Percentiles rank a stretch among this genome's conserved stretches.
Evolutionary conservation across 306 rosid genomes (phyloP).

Genomic region (Calophaca sinica): DNA sequence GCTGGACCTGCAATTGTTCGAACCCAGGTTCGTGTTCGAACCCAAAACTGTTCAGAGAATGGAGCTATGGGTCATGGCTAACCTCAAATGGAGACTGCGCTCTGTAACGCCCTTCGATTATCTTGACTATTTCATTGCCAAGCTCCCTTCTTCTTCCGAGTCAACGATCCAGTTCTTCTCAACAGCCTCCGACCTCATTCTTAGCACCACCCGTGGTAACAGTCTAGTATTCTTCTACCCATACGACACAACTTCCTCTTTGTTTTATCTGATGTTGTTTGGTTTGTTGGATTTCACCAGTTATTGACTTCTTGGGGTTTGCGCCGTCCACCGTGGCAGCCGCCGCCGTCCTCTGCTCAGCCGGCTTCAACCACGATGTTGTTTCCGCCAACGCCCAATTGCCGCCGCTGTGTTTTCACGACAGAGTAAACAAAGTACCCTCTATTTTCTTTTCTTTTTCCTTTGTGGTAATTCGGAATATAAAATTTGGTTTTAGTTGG

Average conservation of each 20-base stretch:
- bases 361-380: constrained; percentile 23
- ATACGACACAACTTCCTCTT: too few species aligned
- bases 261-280: neutral
- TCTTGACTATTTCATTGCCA: constrained; percentile 58
- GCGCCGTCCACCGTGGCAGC: constrained; percentile 72
- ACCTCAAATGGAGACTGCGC: constrained; percentile 73
- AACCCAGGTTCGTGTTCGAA: constrained; percentile 62
- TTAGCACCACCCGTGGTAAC: constrained; percentile 67
- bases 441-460: neutral
- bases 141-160: constrained; percentile 50
- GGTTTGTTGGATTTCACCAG: constrained; percentile 48
- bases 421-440: constrained; percentile 50
- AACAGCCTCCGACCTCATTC: constrained; percentile 58
- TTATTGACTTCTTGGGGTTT: constrained; percentile 61
- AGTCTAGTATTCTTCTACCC: too few species aligned
- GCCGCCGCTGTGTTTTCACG: constrained; percentile 40
- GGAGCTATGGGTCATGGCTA: constrained; percentile 71
- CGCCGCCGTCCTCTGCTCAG: constrained; percentile 72
- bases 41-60: constrained; percentile 69
- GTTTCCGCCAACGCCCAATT: neutral
- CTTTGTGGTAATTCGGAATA: too few species aligned
- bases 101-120: constrained; percentile 81
- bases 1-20: constrained; percentile 64
- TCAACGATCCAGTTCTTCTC: constrained; percentile 34
- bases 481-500: too few species aligned